Evolutionary conservation across 2,329 filamentous ascomycete genomes (phyloP).

Genomic region (Colletotrichum godetiae): DNA sequence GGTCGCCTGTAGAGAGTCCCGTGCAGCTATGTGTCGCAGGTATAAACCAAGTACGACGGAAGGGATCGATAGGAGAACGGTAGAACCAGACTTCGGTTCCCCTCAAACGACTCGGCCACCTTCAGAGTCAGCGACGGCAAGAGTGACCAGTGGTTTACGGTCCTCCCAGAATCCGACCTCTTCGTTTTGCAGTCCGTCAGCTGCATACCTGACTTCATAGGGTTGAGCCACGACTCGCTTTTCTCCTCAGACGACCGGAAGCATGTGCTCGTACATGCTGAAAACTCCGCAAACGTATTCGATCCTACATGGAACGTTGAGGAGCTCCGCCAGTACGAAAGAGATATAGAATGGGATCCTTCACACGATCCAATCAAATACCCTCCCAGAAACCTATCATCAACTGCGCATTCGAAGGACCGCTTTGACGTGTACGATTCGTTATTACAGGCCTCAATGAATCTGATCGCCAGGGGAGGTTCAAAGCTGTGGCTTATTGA

Average conservation of each 20-base stretch:
- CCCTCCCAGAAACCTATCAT: neutral
- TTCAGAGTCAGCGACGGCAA: neutral
- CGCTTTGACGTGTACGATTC: too few relatives aligned
- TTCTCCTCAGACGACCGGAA: neutral
- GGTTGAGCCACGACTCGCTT: rapidly evolving
- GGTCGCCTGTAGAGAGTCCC: conserved; percentile 11
- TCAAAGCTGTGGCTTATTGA: neutral
- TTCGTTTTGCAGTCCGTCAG: neutral
- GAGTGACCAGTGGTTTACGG: neutral
- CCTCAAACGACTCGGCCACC: neutral
- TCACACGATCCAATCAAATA: neutral
- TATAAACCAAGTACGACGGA: neutral
- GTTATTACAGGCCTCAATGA: too few relatives aligned
- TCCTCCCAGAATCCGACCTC: neutral
- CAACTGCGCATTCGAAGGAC: neutral
- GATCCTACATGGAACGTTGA: neutral
- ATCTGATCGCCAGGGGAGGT: neutral
- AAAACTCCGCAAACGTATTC: neutral
- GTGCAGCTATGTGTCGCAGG: neutral
- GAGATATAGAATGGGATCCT: neutral
- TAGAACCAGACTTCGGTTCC: too few relatives aligned
- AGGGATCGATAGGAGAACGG: neutral
- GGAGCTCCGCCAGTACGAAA: neutral
- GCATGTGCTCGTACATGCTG: neutral
- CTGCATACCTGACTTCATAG: rapidly evolving